Conservation (phyloP, 805 yeast species). For the Jamesozyma rosinii region DNA sequence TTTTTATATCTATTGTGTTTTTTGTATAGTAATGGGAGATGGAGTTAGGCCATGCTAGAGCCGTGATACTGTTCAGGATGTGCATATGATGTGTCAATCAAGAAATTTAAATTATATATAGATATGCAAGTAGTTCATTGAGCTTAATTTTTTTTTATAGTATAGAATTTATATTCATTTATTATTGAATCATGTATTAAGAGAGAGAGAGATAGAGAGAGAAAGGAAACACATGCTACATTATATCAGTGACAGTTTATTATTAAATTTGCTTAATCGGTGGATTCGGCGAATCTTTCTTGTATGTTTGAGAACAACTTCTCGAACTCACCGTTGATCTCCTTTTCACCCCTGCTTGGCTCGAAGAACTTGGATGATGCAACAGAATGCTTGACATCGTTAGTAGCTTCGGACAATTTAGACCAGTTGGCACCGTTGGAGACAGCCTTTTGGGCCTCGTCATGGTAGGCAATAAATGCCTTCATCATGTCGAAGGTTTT, state of each 20-base stretch:
- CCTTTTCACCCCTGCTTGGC: conserved; percentile 84
- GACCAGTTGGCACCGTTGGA: conserved; percentile 92
- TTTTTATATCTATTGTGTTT: not conserved
- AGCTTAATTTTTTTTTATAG: not conserved
- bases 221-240: not conserved
- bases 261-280: conserved; percentile 49
- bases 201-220: not conserved
- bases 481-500: conserved; percentile 98
- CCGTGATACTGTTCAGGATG: no score
- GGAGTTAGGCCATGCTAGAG: no score
- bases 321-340: conserved; percentile 66
- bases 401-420: conserved; percentile 78
- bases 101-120: no score
- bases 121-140: no score
- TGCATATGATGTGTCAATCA: no score
- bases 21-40: no score
- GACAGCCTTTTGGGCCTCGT: conserved; percentile 96
- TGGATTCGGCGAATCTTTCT: conserved; percentile 91
- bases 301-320: conserved; percentile 64
- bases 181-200: not conserved
- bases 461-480: conserved; percentile 81
- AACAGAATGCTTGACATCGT: conserved; percentile 87
- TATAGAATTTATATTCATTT: not conserved
- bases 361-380: conserved; percentile 93
- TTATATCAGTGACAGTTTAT: not conserved